Conservation (phyloP, 1,284 basidiomycete genomes). For the Ceratobasidium sp. region DNA sequence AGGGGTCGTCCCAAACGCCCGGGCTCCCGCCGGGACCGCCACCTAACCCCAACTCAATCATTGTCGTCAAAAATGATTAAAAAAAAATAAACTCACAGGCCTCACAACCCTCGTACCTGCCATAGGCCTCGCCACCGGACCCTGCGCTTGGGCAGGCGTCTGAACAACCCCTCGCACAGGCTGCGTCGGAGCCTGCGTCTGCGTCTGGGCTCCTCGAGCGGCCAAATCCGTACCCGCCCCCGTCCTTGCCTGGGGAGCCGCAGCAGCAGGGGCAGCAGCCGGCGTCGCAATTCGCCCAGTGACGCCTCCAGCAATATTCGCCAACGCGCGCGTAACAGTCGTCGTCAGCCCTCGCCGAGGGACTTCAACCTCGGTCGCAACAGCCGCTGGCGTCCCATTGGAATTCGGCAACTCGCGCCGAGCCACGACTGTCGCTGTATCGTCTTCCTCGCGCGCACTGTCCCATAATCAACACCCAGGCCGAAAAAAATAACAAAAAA, state of each 20-base stretch:
- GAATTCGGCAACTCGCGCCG: conserved; percentile 2
- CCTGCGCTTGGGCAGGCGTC: neutral
- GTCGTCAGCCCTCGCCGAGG: conserved; percentile 16
- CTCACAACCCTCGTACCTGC: neutral
- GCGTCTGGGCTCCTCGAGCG: too few relatives aligned
- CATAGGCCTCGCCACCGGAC: neutral
- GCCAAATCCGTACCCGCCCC: too few relatives aligned
- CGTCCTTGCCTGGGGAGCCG: neutral
- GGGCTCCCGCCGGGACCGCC: neutral
- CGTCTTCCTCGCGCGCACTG: conserved; percentile 33
- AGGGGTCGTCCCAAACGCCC: neutral
- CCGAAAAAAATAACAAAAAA: neutral
- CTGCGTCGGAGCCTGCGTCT: neutral
- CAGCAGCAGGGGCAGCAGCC: neutral
- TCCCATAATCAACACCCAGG: neutral
- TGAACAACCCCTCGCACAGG: neutral
- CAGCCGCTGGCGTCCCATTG: neutral
- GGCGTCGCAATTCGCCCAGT: conserved; percentile 7
- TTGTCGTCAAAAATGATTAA: neutral
- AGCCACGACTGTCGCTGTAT: conserved; percentile 7
- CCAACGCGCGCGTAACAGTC: conserved; percentile 28
- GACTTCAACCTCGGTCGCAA: conserved; percentile 36
- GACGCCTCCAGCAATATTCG: conserved; percentile 25
- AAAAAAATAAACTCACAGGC: neutral
- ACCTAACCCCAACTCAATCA: neutral